A percentile compares a stretch with the other conserved stretches of the same genome.
Conservation (phyloP, 2,329 filamentous ascomycete genomes). For the Neocatenulostroma microsporum region DNA sequence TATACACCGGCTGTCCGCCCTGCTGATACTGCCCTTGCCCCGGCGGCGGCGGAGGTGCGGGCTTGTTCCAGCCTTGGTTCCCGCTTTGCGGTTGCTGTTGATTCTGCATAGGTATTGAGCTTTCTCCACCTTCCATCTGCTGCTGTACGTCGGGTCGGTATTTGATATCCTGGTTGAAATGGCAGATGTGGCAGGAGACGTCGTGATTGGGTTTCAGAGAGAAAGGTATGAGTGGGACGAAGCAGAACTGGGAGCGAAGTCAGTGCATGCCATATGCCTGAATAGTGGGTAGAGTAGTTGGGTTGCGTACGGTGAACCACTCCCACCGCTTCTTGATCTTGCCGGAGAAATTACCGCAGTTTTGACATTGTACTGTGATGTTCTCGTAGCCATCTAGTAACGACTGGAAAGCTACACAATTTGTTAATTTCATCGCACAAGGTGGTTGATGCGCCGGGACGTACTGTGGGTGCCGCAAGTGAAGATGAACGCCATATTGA, state of each 20-base stretch:
- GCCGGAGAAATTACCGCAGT: conserved; percentile 45
- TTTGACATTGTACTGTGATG: conserved; percentile 45
- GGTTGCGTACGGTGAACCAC: conserved; percentile 7
- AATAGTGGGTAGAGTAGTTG: conserved; percentile 8
- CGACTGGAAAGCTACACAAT: conserved; percentile 37
- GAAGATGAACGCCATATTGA: conserved; percentile 37
- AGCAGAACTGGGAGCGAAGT: too few relatives aligned
- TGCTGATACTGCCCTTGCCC: conserved; percentile 14
- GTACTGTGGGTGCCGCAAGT: conserved; percentile 44
- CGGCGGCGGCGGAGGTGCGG: conserved; percentile 9
- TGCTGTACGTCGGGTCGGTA: conserved; percentile 33
- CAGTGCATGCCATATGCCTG: conserved; percentile 61
- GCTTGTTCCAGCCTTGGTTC: conserved; percentile 18
- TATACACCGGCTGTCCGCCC: conserved; percentile 13
- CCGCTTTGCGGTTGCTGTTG: conserved; percentile 19
- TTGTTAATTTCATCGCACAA: conserved; percentile 3
- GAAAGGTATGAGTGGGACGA: conserved; percentile 66
- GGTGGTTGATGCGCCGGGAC: conserved; percentile 7
- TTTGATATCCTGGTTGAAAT: conserved; percentile 58
- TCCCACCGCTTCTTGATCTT: conserved; percentile 38
- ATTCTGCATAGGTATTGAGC: conserved; percentile 28
- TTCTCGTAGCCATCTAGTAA: conserved; percentile 42
- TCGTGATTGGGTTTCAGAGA: conserved; percentile 50
- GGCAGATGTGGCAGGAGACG: conserved; percentile 66
- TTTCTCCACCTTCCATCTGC: conserved; percentile 25